These are phyloP conservation scores for Fusarium beomiforme DNA, from an alignment of 2,329 filamentous ascomycete species.

Conservation along the genomic window DNA sequence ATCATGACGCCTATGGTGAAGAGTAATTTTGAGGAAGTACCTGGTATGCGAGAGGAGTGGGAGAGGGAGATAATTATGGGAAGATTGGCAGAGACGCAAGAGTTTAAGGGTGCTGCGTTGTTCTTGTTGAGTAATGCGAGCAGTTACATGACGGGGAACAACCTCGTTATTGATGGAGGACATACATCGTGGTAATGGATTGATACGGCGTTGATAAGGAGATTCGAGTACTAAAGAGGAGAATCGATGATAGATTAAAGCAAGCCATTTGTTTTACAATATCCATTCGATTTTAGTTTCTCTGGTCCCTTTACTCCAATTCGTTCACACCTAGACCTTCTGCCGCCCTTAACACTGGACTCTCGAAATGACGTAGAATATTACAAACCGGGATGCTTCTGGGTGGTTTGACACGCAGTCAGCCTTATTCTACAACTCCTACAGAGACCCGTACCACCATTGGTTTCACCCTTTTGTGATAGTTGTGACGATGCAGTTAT, in stretches of 20 bases:
- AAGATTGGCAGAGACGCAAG: constrained; percentile 71
- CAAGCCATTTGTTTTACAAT: background rate
- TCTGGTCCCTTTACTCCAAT: too few relatives aligned
- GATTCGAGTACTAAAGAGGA: background rate
- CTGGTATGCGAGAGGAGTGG: constrained; percentile 76
- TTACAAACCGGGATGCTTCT: background rate
- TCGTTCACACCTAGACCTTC: too few relatives aligned
- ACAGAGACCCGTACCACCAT: background rate
- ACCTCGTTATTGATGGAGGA: constrained; percentile 76
- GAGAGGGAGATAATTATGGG: constrained; percentile 87
- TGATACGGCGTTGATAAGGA: background rate
- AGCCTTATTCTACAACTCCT: background rate
- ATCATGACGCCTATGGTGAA: constrained; percentile 87
- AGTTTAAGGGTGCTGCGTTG: constrained; percentile 77
- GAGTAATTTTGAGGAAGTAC: constrained; percentile 78
- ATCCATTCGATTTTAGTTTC: background rate
- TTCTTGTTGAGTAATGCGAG: constrained; percentile 78
- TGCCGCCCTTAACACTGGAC: too few relatives aligned
- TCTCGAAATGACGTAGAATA: too few relatives aligned
- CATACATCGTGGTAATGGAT: constrained; percentile 65
- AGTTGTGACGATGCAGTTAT: background rate
- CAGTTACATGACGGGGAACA: constrained; percentile 79
- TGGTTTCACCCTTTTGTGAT: background rate
- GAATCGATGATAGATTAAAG: background rate
- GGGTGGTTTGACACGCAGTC: background rate